Percentiles rank a stretch among this genome's conserved stretches.
phyloP scores from a whole-genome alignment of 768 basidiomycete genomes.

The Leccinum broughii region DNA sequence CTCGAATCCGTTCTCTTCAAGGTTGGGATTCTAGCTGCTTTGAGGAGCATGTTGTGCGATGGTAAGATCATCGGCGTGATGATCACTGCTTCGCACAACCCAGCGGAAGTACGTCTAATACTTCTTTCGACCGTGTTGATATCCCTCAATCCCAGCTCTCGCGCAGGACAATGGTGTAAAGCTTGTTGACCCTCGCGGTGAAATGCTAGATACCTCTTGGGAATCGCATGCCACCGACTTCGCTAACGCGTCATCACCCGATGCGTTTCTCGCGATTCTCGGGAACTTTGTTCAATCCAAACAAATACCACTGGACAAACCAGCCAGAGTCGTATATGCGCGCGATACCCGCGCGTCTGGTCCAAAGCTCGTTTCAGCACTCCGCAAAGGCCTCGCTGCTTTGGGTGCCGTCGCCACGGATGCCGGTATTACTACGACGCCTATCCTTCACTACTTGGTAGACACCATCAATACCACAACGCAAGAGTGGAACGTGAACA shows the following conservation, averaged over 20 bases:
- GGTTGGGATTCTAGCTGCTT: conserved; percentile 84
- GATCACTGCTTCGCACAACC: conserved; percentile 99
- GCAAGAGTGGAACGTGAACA: conserved; percentile 74
- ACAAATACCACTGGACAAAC: conserved; percentile 78
- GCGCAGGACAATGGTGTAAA: conserved; percentile 96
- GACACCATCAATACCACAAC: conserved; percentile 85
- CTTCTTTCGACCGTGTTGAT: background rate
- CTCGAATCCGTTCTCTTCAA: conserved; percentile 94
- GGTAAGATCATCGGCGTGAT: conserved; percentile 95
- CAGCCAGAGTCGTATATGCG: conserved; percentile 85
- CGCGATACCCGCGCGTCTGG: conserved; percentile 93
- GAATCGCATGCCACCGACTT: conserved; percentile 83
- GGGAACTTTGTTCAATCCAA: conserved; percentile 57
- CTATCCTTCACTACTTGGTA: conserved; percentile 94
- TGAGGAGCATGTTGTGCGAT: conserved; percentile 89
- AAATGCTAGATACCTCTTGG: conserved; percentile 96
- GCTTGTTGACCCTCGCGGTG: conserved; percentile 93
- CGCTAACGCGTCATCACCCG: conserved; percentile 78
- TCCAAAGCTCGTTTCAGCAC: conserved; percentile 65
- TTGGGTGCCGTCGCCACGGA: conserved; percentile 68
- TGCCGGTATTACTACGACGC: conserved; percentile 88
- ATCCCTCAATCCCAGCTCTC: conserved; percentile 7
- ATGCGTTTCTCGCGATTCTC: conserved; percentile 69
- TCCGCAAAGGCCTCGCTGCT: conserved; percentile 80
- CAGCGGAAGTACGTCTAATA: conserved; percentile 71